phyloP scores from a whole-genome alignment of 495 filamentous ascomycete genomes.

The Penicillium cinerascens region DNA sequence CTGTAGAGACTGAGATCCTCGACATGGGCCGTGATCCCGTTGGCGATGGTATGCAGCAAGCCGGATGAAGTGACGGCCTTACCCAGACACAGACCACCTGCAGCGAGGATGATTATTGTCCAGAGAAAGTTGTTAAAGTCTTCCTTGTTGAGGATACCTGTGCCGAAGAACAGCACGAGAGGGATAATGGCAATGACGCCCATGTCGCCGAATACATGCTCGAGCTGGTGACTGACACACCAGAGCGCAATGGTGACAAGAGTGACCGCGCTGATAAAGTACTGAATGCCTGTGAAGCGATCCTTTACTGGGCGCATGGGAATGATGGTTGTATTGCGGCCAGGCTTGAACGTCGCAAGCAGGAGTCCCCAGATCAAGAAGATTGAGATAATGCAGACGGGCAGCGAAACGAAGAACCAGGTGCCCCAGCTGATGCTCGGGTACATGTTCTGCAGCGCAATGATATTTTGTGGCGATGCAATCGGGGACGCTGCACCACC shows the following conservation, averaged over 20 bases:
- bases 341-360: constrained; percentile 77
- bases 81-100: constrained; percentile 87
- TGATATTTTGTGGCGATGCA: constrained; percentile 94
- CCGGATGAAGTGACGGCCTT: constrained; percentile 94
- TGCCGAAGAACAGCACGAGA: constrained; percentile 92
- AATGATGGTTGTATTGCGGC: constrained; percentile 82
- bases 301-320: constrained; percentile 87
- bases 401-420: constrained; percentile 96
- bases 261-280: constrained; percentile 84
- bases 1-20: constrained; percentile 80
- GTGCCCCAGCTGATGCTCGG: constrained; percentile 85
- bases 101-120: constrained; percentile 99
- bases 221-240: constrained; percentile 88
- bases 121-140: constrained; percentile 99
- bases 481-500: constrained; percentile 96
- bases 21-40: constrained; percentile 66
- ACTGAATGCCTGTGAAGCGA: constrained; percentile 82
- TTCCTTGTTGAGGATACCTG: constrained; percentile 96
- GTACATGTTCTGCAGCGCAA: constrained; percentile 91
- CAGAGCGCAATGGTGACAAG: constrained; percentile 85
- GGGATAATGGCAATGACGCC: constrained; percentile 96
- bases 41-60: constrained; percentile 84
- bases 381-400: constrained; percentile 87
- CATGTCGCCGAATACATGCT: constrained; percentile 91
- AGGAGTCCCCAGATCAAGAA: constrained; percentile 86